A percentile compares a stretch with the other conserved stretches of the same genome.
These are phyloP conservation scores for Rhodotorula babjevae DNA, from an alignment of 768 basidiomycete species.

Conservation along the genomic window DNA sequence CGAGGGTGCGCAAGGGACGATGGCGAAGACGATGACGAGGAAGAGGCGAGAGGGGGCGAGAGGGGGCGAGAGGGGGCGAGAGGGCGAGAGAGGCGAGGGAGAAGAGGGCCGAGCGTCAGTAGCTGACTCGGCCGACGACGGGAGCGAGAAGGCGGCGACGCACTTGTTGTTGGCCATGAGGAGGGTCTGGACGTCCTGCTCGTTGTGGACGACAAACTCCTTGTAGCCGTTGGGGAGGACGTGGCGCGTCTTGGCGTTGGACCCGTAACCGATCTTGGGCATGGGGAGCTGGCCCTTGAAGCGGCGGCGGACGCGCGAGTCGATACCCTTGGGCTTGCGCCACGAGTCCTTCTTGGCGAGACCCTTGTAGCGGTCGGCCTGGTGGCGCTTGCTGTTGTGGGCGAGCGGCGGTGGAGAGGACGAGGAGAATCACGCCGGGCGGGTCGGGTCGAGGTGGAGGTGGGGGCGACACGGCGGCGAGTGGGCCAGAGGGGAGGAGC, in stretches of 20 bases:
- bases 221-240: slow-evolving; percentile 92
- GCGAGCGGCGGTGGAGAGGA: neutral
- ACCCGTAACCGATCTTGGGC: slow-evolving; percentile 58
- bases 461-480: neutral
- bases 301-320: slow-evolving; percentile 70
- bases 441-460: neutral
- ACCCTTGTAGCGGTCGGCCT: slow-evolving; percentile 93
- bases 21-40: no score
- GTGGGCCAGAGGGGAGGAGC: neutral
- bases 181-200: slow-evolving; percentile 72
- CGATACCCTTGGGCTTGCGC: slow-evolving; percentile 99
- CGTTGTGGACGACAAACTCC: slow-evolving; percentile 91
- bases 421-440: no score
- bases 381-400: slow-evolving; percentile 62
- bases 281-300: slow-evolving; percentile 42
- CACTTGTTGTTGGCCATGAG: slow-evolving; percentile 28
- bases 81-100: no score
- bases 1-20: no score
- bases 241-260: slow-evolving; percentile 93
- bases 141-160: neutral
- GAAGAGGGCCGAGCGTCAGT: no score
- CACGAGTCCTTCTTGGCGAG: slow-evolving; percentile 83
- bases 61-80: no score
- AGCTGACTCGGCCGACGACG: no score
- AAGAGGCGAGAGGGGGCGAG: no score